Percentiles rank a stretch among this genome's conserved stretches.
These are phyloP conservation scores for Debaryomycetaceae sp. DNA, from an alignment of 1,139 yeast species.

Conservation along the genomic window DNA sequence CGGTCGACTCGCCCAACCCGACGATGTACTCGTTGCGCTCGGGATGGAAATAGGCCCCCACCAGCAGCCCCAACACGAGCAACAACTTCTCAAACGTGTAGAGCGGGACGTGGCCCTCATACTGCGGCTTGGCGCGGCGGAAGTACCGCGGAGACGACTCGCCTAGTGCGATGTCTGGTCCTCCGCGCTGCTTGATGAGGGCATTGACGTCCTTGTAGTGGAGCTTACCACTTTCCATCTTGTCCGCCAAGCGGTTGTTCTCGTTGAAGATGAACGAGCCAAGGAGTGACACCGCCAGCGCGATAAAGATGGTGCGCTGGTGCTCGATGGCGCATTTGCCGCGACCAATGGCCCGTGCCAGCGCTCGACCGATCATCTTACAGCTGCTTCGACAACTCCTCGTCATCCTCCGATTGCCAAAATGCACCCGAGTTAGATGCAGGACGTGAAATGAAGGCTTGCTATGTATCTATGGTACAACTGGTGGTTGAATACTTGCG, in stretches of 20 bases:
- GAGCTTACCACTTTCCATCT: slow-evolving; percentile 53
- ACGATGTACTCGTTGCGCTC: slow-evolving; percentile 77
- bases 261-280: slow-evolving; percentile 40
- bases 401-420: too few relatives aligned
- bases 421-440: too few relatives aligned
- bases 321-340: too few relatives aligned
- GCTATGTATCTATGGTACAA: too few relatives aligned
- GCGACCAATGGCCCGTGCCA: too few relatives aligned
- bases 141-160: slow-evolving; percentile 26
- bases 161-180: slow-evolving; percentile 16
- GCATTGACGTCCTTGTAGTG: slow-evolving; percentile 37
- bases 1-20: slow-evolving; percentile 93
- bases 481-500: too few relatives aligned
- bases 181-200: slow-evolving; percentile 2
- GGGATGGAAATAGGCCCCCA: slow-evolving; percentile 84
- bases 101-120: slow-evolving; percentile 81
- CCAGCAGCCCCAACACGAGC: slow-evolving; percentile 69
- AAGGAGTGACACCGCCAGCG: slow-evolving; percentile 10
- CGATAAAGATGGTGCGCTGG: too few relatives aligned
- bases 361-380: too few relatives aligned
- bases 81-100: slow-evolving; percentile 57
- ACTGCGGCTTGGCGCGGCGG: slow-evolving; percentile 44
- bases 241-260: slow-evolving; percentile 50
- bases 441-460: too few relatives aligned
- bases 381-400: too few relatives aligned